phyloP scores from a whole-genome alignment of 2,329 filamentous ascomycete genomes.

The Intubia oerlemansii region DNA sequence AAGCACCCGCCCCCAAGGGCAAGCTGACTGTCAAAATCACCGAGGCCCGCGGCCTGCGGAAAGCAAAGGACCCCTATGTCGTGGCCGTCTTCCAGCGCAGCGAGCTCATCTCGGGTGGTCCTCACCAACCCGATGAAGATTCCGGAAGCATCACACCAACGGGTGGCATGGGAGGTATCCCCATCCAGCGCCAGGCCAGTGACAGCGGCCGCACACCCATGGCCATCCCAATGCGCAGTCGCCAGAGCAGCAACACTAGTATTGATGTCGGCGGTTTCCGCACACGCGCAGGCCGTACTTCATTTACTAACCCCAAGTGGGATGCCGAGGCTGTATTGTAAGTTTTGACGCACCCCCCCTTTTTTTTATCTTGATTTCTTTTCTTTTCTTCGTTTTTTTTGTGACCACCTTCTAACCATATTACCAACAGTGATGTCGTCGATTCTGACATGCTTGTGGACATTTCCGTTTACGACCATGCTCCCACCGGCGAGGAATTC shows the following conservation, averaged over 20 bases:
- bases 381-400: not conserved
- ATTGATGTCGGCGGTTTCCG: slow-evolving; percentile 41
- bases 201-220: slow-evolving; percentile 70
- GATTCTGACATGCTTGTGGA: slow-evolving; percentile 79
- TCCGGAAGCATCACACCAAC: slow-evolving; percentile 25
- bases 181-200: slow-evolving; percentile 47
- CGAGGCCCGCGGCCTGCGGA: slow-evolving; percentile 64
- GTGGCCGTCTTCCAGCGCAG: slow-evolving; percentile 94
- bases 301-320: slow-evolving; percentile 76
- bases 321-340: slow-evolving; percentile 91
- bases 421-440: slow-evolving; percentile 75
- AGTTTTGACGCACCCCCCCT: too few species aligned
- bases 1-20: slow-evolving; percentile 55
- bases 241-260: slow-evolving; percentile 91
- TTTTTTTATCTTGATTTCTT: too few species aligned
- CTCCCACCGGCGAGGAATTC: slow-evolving; percentile 59
- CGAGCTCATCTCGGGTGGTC: slow-evolving; percentile 82
- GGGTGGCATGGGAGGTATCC: slow-evolving; percentile 24
- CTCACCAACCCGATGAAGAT: slow-evolving; percentile 39
- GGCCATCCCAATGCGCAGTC: slow-evolving; percentile 91
- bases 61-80: slow-evolving; percentile 77
- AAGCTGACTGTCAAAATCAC: slow-evolving; percentile 78
- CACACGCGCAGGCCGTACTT: slow-evolving; percentile 33
- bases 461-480: slow-evolving; percentile 77
- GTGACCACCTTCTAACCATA: not conserved